Evolutionary conservation across 2,329 filamentous ascomycete species (phyloP), one percentile per base, ranked within the genome.

Genomic region (Grosmannia huntii): DNA sequence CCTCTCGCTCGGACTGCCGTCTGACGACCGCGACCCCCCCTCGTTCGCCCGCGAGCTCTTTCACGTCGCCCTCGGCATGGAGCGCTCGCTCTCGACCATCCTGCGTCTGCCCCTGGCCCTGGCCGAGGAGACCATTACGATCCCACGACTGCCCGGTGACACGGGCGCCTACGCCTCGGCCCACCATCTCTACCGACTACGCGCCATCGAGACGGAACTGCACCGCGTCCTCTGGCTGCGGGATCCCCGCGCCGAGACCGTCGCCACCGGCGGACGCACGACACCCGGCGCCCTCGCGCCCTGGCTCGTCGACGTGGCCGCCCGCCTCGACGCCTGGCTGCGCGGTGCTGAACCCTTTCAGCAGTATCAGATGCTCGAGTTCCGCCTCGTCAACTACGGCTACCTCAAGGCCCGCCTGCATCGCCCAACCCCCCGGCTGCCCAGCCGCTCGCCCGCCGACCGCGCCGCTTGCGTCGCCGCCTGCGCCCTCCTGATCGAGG

Each of bases 161-260:
- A 9, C 16, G 4, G 19, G 28, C 51, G 12, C 21, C 33, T 19
- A 46, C 23, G 25, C 53, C 4, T 23, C 53, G 3, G 21, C 36
- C 23, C 11, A 23, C 53, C 38, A 55, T 19, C 53, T 55, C 53
- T 55, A 55, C 53, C 36, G 53, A 23, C 38, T 55, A 38, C 53
- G 53, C 38, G 53, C 38, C 38, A 23, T 51, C 31, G 55, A 56
- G 55, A 28, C 46, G 12, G 55, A 56, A 23, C 16, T 56, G n/a
- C 46, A 56, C 21, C 55, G 55, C 31, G 55, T 56, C 3, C 27
- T 56, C n/a, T 56, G 55, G 55, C 55, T 56, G 55, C 55, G 21
- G 31, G 28, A 56, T 21, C 19, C n/a, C 4, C n/a, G 6, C 14
- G 41, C 44, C 53, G 53, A 55, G 36, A n/a, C 52, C 1, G 11